phyloP scores from a whole-genome alignment of 2,329 filamentous ascomycete species.

The Penicillium sp. region DNA sequence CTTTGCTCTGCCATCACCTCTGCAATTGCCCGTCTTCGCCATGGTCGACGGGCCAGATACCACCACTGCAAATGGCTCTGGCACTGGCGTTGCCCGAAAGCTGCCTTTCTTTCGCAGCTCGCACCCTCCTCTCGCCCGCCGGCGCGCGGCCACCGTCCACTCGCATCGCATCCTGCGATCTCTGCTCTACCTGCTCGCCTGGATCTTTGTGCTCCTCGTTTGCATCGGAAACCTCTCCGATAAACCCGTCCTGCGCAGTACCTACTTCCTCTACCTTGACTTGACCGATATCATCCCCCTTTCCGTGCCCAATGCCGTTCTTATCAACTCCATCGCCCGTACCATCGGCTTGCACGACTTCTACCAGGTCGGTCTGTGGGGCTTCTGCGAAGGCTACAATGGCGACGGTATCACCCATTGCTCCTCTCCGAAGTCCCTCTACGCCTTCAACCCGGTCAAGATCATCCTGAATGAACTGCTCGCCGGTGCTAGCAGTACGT shows the following conservation, averaged over 20 bases:
- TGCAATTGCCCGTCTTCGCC: slow-evolving; percentile 1
- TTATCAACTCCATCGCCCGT: slow-evolving; percentile 87
- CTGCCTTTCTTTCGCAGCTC: slow-evolving; percentile 32
- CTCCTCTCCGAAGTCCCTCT: slow-evolving; percentile 70
- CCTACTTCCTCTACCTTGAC: slow-evolving; percentile 85
- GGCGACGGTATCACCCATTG: slow-evolving; percentile 72
- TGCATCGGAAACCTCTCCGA: slow-evolving; percentile 75
- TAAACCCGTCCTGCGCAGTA: slow-evolving; percentile 65
- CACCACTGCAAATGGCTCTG: slow-evolving; percentile 27
- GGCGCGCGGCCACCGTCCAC: slow-evolving; percentile 42
- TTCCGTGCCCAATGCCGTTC: slow-evolving; percentile 69
- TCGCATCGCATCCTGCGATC: slow-evolving; percentile 68
- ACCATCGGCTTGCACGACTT: slow-evolving; percentile 90
- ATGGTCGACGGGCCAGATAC: slow-evolving; percentile 21
- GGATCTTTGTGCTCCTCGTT: slow-evolving; percentile 80
- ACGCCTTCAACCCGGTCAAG: slow-evolving; percentile 89
- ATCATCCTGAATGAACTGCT: slow-evolving; percentile 81
- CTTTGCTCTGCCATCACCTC: background rate
- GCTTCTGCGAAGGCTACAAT: slow-evolving; percentile 85
- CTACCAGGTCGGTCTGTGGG: slow-evolving; percentile 91
- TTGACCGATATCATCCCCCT: slow-evolving; percentile 79
- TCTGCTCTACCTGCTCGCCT: slow-evolving; percentile 72
- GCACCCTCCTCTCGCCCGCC: slow-evolving; percentile 31
- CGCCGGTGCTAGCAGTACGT: slow-evolving; percentile 73
- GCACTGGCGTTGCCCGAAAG: slow-evolving; percentile 23